phyloP scores from a whole-genome alignment of 1,284 basidiomycete species.

The Tilletia setariae region DNA sequence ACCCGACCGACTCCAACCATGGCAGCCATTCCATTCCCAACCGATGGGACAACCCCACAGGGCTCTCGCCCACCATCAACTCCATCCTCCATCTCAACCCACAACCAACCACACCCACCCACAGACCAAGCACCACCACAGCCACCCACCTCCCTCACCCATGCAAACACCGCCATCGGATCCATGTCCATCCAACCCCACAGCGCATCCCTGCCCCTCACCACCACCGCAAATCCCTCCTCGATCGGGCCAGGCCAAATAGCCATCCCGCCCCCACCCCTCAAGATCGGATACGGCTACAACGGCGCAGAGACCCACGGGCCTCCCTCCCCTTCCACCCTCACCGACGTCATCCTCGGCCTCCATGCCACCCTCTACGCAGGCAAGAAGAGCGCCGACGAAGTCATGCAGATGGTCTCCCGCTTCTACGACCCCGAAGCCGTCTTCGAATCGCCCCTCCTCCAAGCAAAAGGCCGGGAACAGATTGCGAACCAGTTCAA shows the following conservation, averaged over 20 bases:
- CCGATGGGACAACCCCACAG: neutral
- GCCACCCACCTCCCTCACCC: neutral
- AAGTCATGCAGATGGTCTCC: slow-evolving; percentile 48
- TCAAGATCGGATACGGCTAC: neutral
- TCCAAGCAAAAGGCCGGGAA: slow-evolving; percentile 45
- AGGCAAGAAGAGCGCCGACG: slow-evolving; percentile 44
- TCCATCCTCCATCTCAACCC: neutral
- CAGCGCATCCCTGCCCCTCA: neutral
- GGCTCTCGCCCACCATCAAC: neutral
- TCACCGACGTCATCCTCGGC: slow-evolving; percentile 52
- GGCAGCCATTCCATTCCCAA: slow-evolving; percentile 11
- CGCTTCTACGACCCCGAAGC: slow-evolving; percentile 50
- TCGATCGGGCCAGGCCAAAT: neutral
- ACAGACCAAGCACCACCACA: neutral
- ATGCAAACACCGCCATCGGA: slow-evolving; percentile 1
- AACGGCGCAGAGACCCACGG: slow-evolving; percentile 19
- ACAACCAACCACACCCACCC: neutral
- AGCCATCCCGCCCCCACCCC: slow-evolving; percentile 1
- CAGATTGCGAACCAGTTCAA: slow-evolving; percentile 54
- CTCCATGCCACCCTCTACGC: slow-evolving; percentile 52
- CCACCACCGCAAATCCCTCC: neutral
- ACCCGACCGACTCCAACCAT: neutral
- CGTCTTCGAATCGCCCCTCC: slow-evolving; percentile 50
- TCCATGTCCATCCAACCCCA: slow-evolving; percentile 10
- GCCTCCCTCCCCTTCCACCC: slow-evolving; percentile 51